These are phyloP conservation scores for Echeveria elegans DNA, from an alignment of 164 flowering plant genomes.

Conservation along the genomic window DNA sequence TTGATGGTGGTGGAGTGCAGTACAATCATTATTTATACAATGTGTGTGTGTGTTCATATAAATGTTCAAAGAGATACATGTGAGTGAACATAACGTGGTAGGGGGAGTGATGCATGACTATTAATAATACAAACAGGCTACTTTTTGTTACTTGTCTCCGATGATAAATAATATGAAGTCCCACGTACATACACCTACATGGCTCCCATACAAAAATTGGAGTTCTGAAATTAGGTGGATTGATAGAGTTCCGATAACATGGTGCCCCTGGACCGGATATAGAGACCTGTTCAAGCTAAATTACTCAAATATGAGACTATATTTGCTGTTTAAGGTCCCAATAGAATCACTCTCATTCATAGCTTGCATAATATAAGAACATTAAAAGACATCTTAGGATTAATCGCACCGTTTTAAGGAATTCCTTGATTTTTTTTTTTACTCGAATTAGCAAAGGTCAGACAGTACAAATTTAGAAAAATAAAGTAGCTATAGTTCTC, in stretches of 20 bases:
- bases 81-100: background rate
- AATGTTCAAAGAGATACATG: background rate
- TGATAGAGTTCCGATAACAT: background rate
- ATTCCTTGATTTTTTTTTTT: no score
- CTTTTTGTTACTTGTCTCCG: no score
- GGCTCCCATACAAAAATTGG: background rate
- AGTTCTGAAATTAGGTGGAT: background rate
- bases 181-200: no score
- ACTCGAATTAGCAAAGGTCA: no score
- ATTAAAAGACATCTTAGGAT: no score
- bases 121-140: no score
- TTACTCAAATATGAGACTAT: background rate
- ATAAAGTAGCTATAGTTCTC: no score
- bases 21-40: no score
- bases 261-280: background rate
- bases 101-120: background rate
- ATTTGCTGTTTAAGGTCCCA: background rate
- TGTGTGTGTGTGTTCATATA: slow-evolving; percentile 1
- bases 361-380: background rate
- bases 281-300: background rate
- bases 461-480: no score
- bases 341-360: background rate
- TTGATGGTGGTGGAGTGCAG: background rate
- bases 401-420: no score
- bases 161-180: no score